Percentiles rank a stretch among this genome's conserved stretches.
phyloP scores from a whole-genome alignment of 495 filamentous ascomycete species.

The Chaetomium tenue region DNA sequence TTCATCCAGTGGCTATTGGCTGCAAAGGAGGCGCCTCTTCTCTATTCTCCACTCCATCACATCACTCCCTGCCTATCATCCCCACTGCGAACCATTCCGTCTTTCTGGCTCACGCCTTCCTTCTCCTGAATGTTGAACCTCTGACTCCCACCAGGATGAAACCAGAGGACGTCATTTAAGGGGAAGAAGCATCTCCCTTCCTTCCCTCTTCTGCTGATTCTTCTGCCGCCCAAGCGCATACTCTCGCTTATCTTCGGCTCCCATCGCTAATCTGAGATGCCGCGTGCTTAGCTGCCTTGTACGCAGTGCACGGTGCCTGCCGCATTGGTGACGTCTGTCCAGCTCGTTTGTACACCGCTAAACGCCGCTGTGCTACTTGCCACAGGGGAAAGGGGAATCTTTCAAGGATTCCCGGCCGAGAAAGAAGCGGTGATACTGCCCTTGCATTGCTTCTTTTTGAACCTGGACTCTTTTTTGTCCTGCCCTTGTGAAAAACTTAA shows the following conservation, averaged over 20 bases:
- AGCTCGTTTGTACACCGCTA: slow-evolving; percentile 18
- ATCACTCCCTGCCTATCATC: background rate
- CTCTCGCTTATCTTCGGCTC: slow-evolving; percentile 25
- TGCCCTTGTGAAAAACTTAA: background rate
- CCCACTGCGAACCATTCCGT: too few species aligned
- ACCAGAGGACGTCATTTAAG: background rate
- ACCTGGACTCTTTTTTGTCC: background rate
- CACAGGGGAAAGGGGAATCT: background rate
- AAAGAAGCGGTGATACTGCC: background rate
- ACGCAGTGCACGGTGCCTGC: slow-evolving; percentile 15
- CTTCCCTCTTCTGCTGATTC: background rate
- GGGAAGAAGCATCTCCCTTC: slow-evolving; percentile 14
- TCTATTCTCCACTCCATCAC: background rate
- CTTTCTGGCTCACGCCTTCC: background rate
- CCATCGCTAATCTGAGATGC: slow-evolving; percentile 3
- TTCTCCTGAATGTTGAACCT: background rate
- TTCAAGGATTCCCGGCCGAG: background rate
- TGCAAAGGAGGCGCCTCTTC: background rate
- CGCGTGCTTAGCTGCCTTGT: slow-evolving; percentile 18
- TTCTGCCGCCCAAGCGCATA: background rate
- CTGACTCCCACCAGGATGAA: too few species aligned
- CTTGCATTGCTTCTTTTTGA: background rate
- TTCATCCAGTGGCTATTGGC: slow-evolving; percentile 9
- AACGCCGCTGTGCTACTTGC: slow-evolving; percentile 10
- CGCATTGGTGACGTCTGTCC: background rate